Percentiles rank a stretch among this genome's conserved stretches.
Conservation (phyloP, 768 basidiomycete species). For the Xerocomus spinulosus region DNA sequence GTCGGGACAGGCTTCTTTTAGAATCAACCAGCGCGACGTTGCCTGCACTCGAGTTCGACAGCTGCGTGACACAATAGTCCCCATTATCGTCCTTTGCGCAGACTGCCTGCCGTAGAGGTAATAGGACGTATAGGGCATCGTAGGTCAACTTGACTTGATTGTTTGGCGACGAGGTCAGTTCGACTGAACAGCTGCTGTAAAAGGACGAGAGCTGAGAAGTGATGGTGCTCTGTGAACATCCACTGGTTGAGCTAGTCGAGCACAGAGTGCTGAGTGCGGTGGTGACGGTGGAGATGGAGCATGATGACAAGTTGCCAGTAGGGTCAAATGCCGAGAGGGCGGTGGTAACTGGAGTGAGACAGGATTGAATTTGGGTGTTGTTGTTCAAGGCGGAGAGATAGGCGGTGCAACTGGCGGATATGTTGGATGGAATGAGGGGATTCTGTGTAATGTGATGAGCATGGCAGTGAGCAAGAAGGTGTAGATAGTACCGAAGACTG, state of each 20-base stretch:
- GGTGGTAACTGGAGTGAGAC: conserved; percentile 57
- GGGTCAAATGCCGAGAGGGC: conserved; percentile 56
- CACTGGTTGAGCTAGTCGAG: conserved; percentile 36
- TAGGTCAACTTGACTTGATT: conserved; percentile 58
- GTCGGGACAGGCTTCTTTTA: conserved; percentile 16
- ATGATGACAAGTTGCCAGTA: conserved; percentile 34
- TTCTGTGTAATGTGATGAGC: conserved; percentile 30
- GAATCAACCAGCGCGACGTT: conserved; percentile 9
- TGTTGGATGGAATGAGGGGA: conserved; percentile 63
- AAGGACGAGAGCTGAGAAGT: conserved; percentile 63
- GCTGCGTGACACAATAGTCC: conserved; percentile 61
- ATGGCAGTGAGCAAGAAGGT: conserved; percentile 5
- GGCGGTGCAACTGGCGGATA: conserved; percentile 48
- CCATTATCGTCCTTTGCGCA: conserved; percentile 74
- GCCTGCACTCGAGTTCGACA: conserved; percentile 31
- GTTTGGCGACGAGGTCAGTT: conserved; percentile 55
- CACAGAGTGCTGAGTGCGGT: conserved; percentile 57
- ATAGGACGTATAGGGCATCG: conserved; percentile 72
- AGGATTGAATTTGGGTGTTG: conserved; percentile 52
- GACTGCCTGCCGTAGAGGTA: conserved; percentile 60
- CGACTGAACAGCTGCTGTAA: conserved; percentile 61
- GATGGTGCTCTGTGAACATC: conserved; percentile 58
- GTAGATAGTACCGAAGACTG: conserved; percentile 35
- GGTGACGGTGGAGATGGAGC: conserved; percentile 43
- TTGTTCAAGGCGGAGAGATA: conserved; percentile 64